Conservation (phyloP, 2,329 filamentous ascomycete genomes). For the Neurospora sp. region DNA sequence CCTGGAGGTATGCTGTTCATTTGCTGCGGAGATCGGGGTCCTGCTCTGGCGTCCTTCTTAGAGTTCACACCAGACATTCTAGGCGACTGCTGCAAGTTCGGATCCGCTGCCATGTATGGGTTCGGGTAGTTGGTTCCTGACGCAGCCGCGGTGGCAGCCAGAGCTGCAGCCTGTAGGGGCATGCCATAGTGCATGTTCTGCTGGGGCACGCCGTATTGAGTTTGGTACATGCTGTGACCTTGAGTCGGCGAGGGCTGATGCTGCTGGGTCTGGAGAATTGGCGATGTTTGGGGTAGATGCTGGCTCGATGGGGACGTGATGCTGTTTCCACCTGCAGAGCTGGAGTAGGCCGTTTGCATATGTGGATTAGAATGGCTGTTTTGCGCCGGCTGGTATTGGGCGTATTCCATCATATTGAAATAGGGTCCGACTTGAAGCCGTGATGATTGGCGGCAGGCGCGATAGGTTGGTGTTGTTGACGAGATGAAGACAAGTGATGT, state of each 20-base stretch:
- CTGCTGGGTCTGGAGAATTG: slow-evolving; percentile 70
- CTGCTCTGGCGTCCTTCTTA: slow-evolving; percentile 56
- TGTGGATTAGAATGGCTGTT: slow-evolving; percentile 50
- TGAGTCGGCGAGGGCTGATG: slow-evolving; percentile 55
- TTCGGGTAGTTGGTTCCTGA: slow-evolving; percentile 65
- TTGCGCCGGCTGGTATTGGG: slow-evolving; percentile 61
- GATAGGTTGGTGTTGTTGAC: slow-evolving; percentile 1
- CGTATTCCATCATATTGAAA: slow-evolving; percentile 58
- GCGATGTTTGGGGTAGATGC: slow-evolving; percentile 62
- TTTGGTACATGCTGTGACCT: slow-evolving; percentile 69
- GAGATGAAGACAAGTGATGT: not conserved
- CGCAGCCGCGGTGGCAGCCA: slow-evolving; percentile 84
- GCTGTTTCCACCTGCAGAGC: slow-evolving; percentile 41
- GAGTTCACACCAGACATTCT: slow-evolving; percentile 59
- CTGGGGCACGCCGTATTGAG: slow-evolving; percentile 63
- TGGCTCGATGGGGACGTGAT: slow-evolving; percentile 67
- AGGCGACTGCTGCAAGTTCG: slow-evolving; percentile 63
- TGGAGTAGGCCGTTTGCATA: slow-evolving; percentile 52
- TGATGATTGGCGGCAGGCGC: slow-evolving; percentile 10
- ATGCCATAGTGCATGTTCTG: slow-evolving; percentile 75
- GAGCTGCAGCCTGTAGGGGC: slow-evolving; percentile 80
- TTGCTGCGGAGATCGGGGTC: slow-evolving; percentile 66
- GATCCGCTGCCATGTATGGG: slow-evolving; percentile 57
- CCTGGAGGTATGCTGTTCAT: slow-evolving; percentile 50
- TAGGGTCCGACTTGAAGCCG: slow-evolving; percentile 11